A percentile compares a stretch with the other conserved stretches of the same genome.
Conservation (phyloP, 371 early-diverging fungal species). For the Nematocida sp. region DNA sequence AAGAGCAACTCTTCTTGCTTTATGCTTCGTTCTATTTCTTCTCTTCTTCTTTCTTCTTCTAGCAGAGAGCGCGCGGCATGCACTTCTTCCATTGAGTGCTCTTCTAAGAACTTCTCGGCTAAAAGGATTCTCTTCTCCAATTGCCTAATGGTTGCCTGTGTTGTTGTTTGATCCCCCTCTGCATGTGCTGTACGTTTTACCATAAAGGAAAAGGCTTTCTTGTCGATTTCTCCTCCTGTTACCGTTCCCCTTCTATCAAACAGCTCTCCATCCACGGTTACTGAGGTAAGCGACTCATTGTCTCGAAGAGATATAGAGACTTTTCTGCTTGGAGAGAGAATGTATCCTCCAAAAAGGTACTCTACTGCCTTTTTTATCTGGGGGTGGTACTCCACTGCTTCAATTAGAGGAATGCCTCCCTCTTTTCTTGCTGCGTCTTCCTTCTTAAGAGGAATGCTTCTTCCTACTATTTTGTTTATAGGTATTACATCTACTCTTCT, state of each 20-base stretch:
- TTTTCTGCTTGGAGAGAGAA: slow-evolving; percentile 72
- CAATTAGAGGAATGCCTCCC: slow-evolving; percentile 60
- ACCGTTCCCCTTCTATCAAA: slow-evolving; percentile 94
- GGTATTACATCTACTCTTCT: slow-evolving; percentile 89
- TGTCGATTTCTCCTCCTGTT: slow-evolving; percentile 77
- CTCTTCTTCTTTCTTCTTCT: slow-evolving; percentile 55
- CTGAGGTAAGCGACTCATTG: slow-evolving; percentile 69
- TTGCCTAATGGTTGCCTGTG: not conserved
- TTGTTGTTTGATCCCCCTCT: slow-evolving; percentile 63
- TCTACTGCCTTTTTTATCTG: slow-evolving; percentile 73
- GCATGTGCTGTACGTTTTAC: too few species aligned
- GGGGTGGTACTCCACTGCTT: slow-evolving; percentile 28
- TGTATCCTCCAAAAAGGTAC: slow-evolving; percentile 84
- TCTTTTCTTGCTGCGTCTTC: slow-evolving; percentile 68
- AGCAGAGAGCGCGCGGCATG: slow-evolving; percentile 22
- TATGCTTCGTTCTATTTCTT: slow-evolving; percentile 45
- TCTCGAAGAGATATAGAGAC: slow-evolving; percentile 78
- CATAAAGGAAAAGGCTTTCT: slow-evolving; percentile 37
- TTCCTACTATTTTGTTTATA: slow-evolving; percentile 77
- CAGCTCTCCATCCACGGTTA: slow-evolving; percentile 91
- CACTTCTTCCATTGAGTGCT: not conserved
- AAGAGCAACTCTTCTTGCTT: not conserved
- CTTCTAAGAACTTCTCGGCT: not conserved
- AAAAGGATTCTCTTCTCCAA: not conserved
- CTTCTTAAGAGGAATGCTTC: slow-evolving; percentile 13